phyloP scores from a whole-genome alignment of 345 rosid genomes.

The Angophora floribunda region DNA sequence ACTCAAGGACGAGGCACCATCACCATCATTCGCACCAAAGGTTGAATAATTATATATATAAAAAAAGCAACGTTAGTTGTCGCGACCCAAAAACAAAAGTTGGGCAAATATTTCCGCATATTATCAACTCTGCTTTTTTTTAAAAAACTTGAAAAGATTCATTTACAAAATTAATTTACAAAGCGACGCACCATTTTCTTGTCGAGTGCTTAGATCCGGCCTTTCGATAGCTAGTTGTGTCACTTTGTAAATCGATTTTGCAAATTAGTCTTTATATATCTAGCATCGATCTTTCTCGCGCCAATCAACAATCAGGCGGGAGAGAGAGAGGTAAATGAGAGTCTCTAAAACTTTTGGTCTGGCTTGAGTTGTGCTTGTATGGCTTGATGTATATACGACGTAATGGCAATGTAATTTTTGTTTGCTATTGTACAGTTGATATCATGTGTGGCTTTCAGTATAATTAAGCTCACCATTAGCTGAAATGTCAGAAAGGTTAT shows the following conservation, averaged over 20 bases:
- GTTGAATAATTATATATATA: slow-evolving; percentile 1
- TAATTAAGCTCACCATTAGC: not conserved
- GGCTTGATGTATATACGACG: not conserved
- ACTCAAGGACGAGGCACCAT: slow-evolving; percentile 84
- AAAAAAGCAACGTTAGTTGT: not conserved
- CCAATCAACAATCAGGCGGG: not conserved
- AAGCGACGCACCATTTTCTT: not conserved
- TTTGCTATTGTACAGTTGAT: not conserved
- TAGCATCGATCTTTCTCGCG: not conserved
- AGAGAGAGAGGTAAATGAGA: not conserved
- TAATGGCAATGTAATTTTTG: not conserved
- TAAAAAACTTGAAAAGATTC: not conserved
- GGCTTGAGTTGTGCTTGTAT: not conserved
- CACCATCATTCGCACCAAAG: slow-evolving; percentile 95
- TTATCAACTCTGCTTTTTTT: not conserved
- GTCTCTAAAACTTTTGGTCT: not conserved
- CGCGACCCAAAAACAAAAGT: not conserved
- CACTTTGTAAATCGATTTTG: not conserved
- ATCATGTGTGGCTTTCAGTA: not conserved
- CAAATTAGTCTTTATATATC: not conserved
- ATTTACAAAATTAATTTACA: not conserved
- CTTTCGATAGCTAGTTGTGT: not conserved
- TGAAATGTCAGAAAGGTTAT: not conserved
- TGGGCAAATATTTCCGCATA: not conserved
- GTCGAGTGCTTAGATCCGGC: not conserved